Evolutionary conservation across 805 yeast species (phyloP), one percentile per base, ranked within the genome.

Genomic region (Hanseniaspora jakobsenii): DNA sequence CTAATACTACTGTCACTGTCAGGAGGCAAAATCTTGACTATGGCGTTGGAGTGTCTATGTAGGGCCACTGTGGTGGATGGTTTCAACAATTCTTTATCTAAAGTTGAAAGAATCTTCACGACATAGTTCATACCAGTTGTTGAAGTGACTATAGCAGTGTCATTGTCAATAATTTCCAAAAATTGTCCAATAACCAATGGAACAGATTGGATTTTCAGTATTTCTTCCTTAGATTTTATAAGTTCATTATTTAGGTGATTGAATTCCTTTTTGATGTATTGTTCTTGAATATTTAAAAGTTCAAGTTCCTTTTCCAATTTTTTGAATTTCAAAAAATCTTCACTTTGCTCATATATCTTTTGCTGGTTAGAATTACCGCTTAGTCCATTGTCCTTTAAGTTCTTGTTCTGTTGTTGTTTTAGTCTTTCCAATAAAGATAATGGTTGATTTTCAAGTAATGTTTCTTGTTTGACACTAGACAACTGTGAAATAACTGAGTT

Each of bases 121-220:
- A 91, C 97, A 57, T 89, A 91, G 62, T 86, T 91, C 51, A 95
- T 86, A 14, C 98, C 98, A 2, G 98, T 91, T 21, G 99, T 91
- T 14, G 95, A 83, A 12, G 95, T 84, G 13, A 91, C 97, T 55
- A 91, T 91, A 51, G 96, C 98, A 3, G 95, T 84, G 54, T 83
- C 79, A 61, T 87, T 91, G 63, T 91, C 99, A 53, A 91, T 87
- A 48, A 97, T 96, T 62, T 91, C 98, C 53, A 91, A 70, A 57
- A 91, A 93, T 65, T 91, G 98, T 19, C 99, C 99, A 63, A 91
- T 91, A 13, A 91, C 99, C 52, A 93, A 71, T 13, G 98, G 98
- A 40, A 91, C 98, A 2, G 95, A 83, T 59, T 91, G 95, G 61
- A 91, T 93, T 56, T 95, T 76, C 64, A 91, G 89, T 36, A 91